These are phyloP conservation scores for Ambrosia trifida DNA, from an alignment of 129 eudicot genomes.

Conservation along the genomic window DNA sequence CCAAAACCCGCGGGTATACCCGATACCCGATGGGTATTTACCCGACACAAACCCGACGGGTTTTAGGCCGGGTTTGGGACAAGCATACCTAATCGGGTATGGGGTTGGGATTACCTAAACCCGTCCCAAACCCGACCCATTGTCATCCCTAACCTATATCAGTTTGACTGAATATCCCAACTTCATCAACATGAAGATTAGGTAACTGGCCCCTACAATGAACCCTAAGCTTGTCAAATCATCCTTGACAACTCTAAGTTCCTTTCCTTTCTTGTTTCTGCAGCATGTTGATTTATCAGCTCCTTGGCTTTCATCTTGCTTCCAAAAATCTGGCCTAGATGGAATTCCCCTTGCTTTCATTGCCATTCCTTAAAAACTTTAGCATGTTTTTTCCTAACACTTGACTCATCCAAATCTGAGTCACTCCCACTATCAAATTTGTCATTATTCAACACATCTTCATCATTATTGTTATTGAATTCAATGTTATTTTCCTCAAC, in stretches of 20 bases:
- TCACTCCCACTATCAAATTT: neutral
- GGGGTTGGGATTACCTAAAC: too few relatives aligned
- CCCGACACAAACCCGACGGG: too few relatives aligned
- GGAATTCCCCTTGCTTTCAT: neutral
- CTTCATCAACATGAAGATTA: neutral
- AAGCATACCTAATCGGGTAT: too few relatives aligned
- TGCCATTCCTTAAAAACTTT: neutral
- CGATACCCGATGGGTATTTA: too few relatives aligned
- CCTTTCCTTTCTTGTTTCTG: neutral
- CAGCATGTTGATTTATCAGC: neutral
- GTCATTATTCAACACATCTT: neutral
- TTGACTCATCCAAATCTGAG: neutral
- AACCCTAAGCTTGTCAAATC: neutral
- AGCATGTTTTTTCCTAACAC: neutral
- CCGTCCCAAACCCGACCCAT: too few relatives aligned
- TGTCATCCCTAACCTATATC: too few relatives aligned
- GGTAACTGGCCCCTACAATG: neutral
- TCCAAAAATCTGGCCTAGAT: neutral
- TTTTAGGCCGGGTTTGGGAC: too few relatives aligned
- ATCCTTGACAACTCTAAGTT: neutral
- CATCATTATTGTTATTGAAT: neutral
- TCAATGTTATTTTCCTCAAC: neutral
- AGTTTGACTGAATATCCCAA: neutral
- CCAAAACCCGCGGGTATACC: too few relatives aligned
- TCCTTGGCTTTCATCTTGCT: neutral